Percentiles rank a stretch among this genome's conserved stretches.
Conservation (phyloP, 2,329 filamentous ascomycete genomes). For the Penicillium sp. region DNA sequence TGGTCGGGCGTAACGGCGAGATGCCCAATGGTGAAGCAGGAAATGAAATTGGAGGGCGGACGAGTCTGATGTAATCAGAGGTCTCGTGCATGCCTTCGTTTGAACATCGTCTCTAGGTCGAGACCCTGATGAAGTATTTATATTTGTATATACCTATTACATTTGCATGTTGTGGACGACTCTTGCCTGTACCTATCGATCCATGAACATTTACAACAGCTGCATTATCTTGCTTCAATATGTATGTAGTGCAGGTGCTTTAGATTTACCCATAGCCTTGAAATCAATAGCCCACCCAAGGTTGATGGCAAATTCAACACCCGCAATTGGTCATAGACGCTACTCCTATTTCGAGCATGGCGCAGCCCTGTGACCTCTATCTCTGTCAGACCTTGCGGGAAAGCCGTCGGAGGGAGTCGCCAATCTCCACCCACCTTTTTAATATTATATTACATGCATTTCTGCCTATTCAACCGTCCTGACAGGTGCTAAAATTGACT, state of each 20-base stretch:
- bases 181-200: neutral
- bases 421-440: neutral
- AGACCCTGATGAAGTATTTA: neutral
- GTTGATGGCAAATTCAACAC: neutral
- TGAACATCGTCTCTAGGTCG: neutral
- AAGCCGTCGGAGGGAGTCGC: neutral
- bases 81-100: neutral
- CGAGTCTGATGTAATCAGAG: slow-evolving; percentile 83
- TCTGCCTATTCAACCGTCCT: too few species aligned
- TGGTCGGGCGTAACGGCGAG: slow-evolving; percentile 88
- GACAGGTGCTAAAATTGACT: neutral
- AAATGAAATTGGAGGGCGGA: slow-evolving; percentile 87
- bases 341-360: neutral
- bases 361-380: neutral
- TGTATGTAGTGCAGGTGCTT: neutral
- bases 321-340: neutral
- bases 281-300: too few species aligned
- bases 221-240: neutral
- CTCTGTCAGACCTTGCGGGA: neutral
- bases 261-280: too few species aligned
- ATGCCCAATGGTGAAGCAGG: slow-evolving; percentile 91
- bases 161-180: neutral
- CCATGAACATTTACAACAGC: neutral
- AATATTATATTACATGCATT: neutral
- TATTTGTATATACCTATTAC: slow-evolving; percentile 24